Evolutionary conservation across 2,329 filamentous ascomycete species (phyloP), one percentile per base, ranked within the genome.

Genomic region (Aureobasidium sp.): DNA sequence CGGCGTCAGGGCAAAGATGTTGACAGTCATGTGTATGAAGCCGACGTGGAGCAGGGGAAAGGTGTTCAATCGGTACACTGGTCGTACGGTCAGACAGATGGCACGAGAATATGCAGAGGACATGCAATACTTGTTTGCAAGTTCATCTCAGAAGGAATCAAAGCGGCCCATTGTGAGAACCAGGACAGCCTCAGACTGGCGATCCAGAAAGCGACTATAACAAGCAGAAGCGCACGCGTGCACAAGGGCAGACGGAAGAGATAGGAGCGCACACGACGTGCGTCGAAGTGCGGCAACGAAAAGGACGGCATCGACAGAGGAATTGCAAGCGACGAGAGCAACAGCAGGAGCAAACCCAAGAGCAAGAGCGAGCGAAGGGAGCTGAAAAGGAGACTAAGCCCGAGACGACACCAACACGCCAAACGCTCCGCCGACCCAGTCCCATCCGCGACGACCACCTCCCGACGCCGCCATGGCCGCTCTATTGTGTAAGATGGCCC

Each of bases 21-120:
- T 95, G 65, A 94, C 73, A 50, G 90, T 64, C 57, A 85, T 78
- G 70, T 97, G 93, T 61, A 95, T 74, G 66, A 94, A 78, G 62
- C 85, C 86, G 39, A 82, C 70, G 67, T 98, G 93, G 56, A 96
- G 83, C 54, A 98, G 75, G 1, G 90, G 89, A 65, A 89, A 98
- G 0, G 91, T 94, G 66, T 95, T 96, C 30, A 95, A 78, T 57
- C 93, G 84, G 70, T 96, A 91, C 74, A 95, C 90, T 95, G 67
- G 49, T 47, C n/a, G 19, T 32, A 40, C 19, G 25, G 24, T 54
- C 48, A 55, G 45, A 51, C 17, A 40, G 25, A 10, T 25, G 25
- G 29, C 45, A 4, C 16, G 44, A 5, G 22, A n/a, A 30, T 11
- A 21, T 25, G 19, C 4, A 39, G 29, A 37, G 10, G 25, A 29